These are phyloP conservation scores for Flaveria brownii DNA, from an alignment of 129 eudicot genomes.

Conservation along the genomic window DNA sequence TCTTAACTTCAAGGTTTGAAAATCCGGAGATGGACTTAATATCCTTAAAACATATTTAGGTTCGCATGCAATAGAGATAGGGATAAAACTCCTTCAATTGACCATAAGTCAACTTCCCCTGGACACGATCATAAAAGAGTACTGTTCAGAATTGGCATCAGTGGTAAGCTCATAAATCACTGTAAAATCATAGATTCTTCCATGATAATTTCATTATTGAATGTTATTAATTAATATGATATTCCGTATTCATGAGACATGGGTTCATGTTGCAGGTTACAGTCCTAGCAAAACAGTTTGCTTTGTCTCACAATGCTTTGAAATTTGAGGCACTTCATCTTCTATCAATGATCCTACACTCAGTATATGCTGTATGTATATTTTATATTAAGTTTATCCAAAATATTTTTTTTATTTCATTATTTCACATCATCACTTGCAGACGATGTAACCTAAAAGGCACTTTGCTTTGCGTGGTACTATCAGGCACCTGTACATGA, in stretches of 20 bases:
- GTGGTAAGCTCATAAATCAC: slow-evolving; percentile 48
- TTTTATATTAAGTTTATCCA: not conserved
- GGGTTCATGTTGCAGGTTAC: slow-evolving; percentile 56
- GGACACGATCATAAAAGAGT: slow-evolving; percentile 47
- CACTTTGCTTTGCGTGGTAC: slow-evolving; percentile 21
- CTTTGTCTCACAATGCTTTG: slow-evolving; percentile 63
- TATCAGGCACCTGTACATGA: slow-evolving; percentile 63
- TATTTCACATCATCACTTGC: slow-evolving; percentile 1
- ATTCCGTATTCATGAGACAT: slow-evolving; percentile 1
- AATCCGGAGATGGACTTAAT: slow-evolving; percentile 14
- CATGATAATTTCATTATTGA: not conserved
- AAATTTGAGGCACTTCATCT: slow-evolving; percentile 90
- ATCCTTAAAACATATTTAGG: slow-evolving; percentile 42
- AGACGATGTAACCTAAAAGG: slow-evolving; percentile 10
- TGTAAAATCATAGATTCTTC: not conserved
- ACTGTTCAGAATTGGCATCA: slow-evolving; percentile 55
- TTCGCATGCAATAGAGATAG: slow-evolving; percentile 60
- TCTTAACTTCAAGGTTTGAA: slow-evolving; percentile 12
- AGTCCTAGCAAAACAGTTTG: slow-evolving; percentile 62
- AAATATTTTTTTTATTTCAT: not conserved
- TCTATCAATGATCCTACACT: slow-evolving; percentile 56
- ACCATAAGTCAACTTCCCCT: slow-evolving; percentile 50
- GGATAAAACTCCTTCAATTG: slow-evolving; percentile 63
- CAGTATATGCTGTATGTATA: slow-evolving; percentile 55
- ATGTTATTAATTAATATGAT: not conserved